Conservation (phyloP, 179 eudicot genomes). For the Carnegiea gigantea region DNA sequence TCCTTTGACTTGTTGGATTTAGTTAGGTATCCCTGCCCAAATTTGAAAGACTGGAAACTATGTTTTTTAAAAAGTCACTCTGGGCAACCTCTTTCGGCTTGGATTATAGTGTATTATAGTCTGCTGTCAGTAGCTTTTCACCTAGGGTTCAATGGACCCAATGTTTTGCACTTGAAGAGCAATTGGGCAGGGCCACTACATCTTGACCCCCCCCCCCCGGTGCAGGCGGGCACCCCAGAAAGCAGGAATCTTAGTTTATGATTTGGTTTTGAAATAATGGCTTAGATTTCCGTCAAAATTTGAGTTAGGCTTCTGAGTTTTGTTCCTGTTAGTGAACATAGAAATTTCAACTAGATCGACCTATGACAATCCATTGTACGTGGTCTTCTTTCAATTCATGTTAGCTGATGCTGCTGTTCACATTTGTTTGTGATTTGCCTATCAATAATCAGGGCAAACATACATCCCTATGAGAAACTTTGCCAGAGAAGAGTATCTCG, state of each 20-base stretch:
- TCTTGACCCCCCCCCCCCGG: neutral
- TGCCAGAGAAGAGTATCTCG: constrained; percentile 49
- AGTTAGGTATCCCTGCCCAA: too few relatives aligned
- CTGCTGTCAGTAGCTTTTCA: neutral
- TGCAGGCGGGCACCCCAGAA: too few relatives aligned
- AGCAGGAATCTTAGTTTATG: too few relatives aligned
- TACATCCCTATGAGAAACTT: constrained; percentile 35
- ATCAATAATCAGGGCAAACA: constrained; percentile 45
- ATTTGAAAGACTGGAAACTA: too few relatives aligned
- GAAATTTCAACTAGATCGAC: neutral
- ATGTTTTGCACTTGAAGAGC: neutral
- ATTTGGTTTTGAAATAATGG: neutral
- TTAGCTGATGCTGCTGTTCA: constrained; percentile 1
- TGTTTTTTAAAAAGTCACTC: too few relatives aligned
- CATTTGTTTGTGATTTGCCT: neutral
- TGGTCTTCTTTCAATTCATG: neutral
- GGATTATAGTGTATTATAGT: neutral
- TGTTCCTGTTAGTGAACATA: too few relatives aligned
- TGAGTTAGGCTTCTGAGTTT: neutral
- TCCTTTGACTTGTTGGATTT: too few relatives aligned
- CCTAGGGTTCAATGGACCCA: neutral
- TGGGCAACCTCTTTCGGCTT: neutral
- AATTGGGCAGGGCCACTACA: neutral
- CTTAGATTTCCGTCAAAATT: too few relatives aligned
- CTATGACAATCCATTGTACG: neutral